These are phyloP conservation scores for Dysphania ambrosioides DNA, from an alignment of 148 eudicot species.

Conservation along the genomic window DNA sequence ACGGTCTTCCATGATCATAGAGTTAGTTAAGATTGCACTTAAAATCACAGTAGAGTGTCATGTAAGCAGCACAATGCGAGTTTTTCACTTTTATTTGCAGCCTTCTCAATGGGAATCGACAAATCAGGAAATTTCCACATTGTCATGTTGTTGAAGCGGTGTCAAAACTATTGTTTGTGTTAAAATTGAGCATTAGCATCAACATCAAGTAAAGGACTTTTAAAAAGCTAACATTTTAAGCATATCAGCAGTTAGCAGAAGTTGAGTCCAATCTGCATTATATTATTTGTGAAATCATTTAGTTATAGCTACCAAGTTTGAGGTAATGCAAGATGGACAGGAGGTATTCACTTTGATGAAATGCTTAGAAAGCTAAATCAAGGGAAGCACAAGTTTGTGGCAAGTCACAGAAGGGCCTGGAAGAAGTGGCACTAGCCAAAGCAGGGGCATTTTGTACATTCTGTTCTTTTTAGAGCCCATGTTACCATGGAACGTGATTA, in stretches of 20 bases:
- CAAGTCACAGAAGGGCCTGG: no score
- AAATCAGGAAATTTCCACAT: neutral
- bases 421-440: no score
- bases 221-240: no score
- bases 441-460: no score
- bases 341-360: neutral
- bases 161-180: no score
- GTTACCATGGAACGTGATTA: no score
- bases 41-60: neutral
- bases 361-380: neutral
- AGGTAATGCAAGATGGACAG: neutral
- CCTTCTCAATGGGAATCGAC: neutral
- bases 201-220: no score
- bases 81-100: neutral
- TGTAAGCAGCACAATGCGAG: neutral
- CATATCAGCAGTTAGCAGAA: neutral
- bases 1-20: neutral
- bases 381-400: no score
- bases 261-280: neutral
- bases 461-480: no score
- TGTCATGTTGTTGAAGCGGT: neutral
- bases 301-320: neutral
- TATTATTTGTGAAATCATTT: no score
- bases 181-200: no score
- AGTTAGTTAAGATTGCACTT: neutral